Evolutionary conservation across 108 stramenopile genomes (phyloP).

Genomic region (Bacterosira constricta): DNA sequence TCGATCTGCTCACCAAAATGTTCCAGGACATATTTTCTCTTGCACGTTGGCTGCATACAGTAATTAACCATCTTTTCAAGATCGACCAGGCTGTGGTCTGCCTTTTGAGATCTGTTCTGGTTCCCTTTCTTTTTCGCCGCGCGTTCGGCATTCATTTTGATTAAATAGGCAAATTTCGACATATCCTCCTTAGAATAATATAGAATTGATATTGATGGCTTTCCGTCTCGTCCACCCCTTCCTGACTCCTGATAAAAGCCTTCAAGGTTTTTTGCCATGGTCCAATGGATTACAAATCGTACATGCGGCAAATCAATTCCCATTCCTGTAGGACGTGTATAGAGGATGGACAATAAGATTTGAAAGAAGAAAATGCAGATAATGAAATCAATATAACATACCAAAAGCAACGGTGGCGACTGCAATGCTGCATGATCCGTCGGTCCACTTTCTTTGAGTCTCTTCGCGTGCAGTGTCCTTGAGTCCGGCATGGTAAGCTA

Average conservation of each 20-base stretch:
- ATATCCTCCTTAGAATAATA: constrained; percentile 83
- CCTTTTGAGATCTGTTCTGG: constrained; percentile 19
- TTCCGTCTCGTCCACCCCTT: constrained; percentile 87
- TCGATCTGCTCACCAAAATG: constrained; percentile 81
- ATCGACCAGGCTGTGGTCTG: constrained; percentile 49
- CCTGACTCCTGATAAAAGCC: constrained; percentile 92
- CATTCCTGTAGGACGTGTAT: no score
- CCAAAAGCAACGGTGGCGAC: constrained; percentile 95
- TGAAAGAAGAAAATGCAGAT: background rate
- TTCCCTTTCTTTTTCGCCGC: constrained; percentile 22
- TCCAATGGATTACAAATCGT: constrained; percentile 91
- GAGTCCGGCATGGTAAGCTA: constrained; percentile 70
- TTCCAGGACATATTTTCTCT: constrained; percentile 65
- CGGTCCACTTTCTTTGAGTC: constrained; percentile 65
- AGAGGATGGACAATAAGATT: background rate
- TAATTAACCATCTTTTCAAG: constrained; percentile 81
- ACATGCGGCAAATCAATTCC: constrained; percentile 89
- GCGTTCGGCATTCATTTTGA: constrained; percentile 50
- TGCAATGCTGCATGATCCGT: constrained; percentile 58
- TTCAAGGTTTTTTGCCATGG: constrained; percentile 84
- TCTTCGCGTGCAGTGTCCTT: constrained; percentile 63
- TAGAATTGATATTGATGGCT: constrained; percentile 73
- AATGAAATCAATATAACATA: constrained; percentile 41
- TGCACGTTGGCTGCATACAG: constrained; percentile 65
- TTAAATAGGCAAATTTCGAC: constrained; percentile 62